Conservation (phyloP, 2,329 filamentous ascomycete species). For the Colletotrichum horii region DNA sequence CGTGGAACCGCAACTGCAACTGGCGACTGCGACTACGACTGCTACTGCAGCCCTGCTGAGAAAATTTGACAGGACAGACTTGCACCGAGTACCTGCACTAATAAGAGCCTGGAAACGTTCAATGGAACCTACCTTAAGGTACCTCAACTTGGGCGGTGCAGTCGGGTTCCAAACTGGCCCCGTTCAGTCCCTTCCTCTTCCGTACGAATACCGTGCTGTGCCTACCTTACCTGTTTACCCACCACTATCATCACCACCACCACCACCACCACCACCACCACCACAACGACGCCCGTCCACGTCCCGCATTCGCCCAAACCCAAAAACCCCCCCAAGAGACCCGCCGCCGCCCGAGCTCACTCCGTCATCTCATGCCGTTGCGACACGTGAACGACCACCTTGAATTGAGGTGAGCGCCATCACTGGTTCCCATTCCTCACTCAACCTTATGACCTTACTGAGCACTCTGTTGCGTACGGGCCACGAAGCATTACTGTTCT, state of each 20-base stretch:
- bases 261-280: neutral
- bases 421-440: neutral
- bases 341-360: conserved; percentile 11
- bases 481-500: neutral
- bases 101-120: neutral
- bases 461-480: neutral
- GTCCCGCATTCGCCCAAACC: neutral
- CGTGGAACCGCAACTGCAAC: neutral
- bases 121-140: neutral
- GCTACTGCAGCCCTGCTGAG: conserved; percentile 5
- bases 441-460: neutral
- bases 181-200: neutral
- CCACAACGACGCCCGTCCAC: neutral
- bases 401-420: neutral
- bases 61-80: neutral
- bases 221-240: neutral
- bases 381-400: conserved; percentile 16
- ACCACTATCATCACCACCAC: neutral
- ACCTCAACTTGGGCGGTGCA: neutral
- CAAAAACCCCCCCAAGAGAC: neutral
- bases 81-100: neutral
- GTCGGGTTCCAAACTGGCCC: neutral
- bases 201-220: neutral
- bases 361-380: conserved; percentile 13
- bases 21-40: neutral